Evolutionary conservation across 2,329 filamentous ascomycete species (phyloP).

Genomic region (Exophiala mesophila): DNA sequence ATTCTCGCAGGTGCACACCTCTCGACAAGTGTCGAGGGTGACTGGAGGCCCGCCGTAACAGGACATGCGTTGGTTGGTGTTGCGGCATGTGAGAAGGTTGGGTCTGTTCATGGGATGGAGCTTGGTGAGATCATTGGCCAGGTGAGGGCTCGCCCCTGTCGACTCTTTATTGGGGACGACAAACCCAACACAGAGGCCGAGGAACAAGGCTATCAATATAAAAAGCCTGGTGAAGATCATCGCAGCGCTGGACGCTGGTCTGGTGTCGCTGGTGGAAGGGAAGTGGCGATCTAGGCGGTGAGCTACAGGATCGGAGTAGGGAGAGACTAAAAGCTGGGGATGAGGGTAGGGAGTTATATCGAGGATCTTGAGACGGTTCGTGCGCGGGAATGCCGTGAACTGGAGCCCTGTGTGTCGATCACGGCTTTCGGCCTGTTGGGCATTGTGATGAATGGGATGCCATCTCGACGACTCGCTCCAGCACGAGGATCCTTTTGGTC

Average conservation of each 20-base stretch:
- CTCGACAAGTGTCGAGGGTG: constrained; percentile 3
- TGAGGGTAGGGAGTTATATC: neutral
- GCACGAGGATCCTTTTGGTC: too few relatives aligned
- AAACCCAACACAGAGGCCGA: neutral
- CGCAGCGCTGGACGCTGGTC: too few relatives aligned
- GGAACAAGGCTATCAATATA: neutral
- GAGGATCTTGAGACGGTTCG: neutral
- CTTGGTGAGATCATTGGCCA: constrained; percentile 1
- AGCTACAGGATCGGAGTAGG: neutral
- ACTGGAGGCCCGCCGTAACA: constrained; percentile 11
- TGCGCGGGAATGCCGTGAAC: neutral
- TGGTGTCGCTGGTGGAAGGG: too few relatives aligned
- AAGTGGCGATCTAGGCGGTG: too few relatives aligned
- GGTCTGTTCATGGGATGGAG: constrained; percentile 2
- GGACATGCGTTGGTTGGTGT: constrained; percentile 10
- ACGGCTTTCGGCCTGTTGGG: neutral
- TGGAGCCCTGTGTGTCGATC: neutral
- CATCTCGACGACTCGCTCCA: too few relatives aligned
- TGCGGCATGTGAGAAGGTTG: constrained; percentile 7
- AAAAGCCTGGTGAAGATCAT: too few relatives aligned
- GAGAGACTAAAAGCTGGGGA: neutral
- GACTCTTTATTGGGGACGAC: neutral
- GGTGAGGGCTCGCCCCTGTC: neutral
- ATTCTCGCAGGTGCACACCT: constrained; percentile 7
- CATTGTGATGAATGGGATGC: too few relatives aligned